These are phyloP conservation scores for Coemansia interrupta DNA, from an alignment of 192 early-diverging fungal genomes.

Conservation along the genomic window DNA sequence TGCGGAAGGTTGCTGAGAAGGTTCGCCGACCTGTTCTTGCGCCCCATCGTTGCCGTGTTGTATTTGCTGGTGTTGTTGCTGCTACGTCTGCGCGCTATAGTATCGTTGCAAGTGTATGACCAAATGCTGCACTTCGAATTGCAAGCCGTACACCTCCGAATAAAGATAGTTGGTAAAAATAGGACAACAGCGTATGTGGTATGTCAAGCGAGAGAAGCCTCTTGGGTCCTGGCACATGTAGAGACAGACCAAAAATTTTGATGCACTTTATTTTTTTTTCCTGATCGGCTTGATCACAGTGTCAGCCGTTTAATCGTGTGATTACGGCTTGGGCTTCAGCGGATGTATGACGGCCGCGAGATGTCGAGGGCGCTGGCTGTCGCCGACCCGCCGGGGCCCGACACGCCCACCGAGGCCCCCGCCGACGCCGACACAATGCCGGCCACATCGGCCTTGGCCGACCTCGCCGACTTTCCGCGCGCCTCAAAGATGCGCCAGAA, in stretches of 20 bases:
- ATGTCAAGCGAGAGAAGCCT: too few relatives aligned
- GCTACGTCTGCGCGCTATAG: too few relatives aligned
- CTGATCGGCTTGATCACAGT: too few relatives aligned
- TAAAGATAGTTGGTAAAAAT: too few relatives aligned
- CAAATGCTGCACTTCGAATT: too few relatives aligned
- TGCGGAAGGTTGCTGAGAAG: slow-evolving; percentile 80
- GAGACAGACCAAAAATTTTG: too few relatives aligned
- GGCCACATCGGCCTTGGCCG: slow-evolving; percentile 13
- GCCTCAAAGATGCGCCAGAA: slow-evolving; percentile 91
- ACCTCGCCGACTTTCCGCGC: slow-evolving; percentile 32
- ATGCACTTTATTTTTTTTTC: too few relatives aligned
- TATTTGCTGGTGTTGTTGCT: not conserved
- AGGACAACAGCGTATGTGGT: too few relatives aligned
- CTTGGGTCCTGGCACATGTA: too few relatives aligned
- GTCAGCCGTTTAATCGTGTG: too few relatives aligned
- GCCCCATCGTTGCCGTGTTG: slow-evolving; percentile 22
- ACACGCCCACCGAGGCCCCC: slow-evolving; percentile 1
- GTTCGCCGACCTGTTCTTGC: slow-evolving; percentile 34
- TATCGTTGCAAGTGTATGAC: too few relatives aligned
- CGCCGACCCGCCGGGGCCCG: not conserved
- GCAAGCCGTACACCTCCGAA: too few relatives aligned
- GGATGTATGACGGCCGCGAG: slow-evolving; percentile 26
- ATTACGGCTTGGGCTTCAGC: slow-evolving; percentile 6
- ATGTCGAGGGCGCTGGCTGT: slow-evolving; percentile 15
- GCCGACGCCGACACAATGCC: slow-evolving; percentile 1